Base-by-base conservation (phyloP, 129 eudicot species). In the Apium graveolens region DNA sequence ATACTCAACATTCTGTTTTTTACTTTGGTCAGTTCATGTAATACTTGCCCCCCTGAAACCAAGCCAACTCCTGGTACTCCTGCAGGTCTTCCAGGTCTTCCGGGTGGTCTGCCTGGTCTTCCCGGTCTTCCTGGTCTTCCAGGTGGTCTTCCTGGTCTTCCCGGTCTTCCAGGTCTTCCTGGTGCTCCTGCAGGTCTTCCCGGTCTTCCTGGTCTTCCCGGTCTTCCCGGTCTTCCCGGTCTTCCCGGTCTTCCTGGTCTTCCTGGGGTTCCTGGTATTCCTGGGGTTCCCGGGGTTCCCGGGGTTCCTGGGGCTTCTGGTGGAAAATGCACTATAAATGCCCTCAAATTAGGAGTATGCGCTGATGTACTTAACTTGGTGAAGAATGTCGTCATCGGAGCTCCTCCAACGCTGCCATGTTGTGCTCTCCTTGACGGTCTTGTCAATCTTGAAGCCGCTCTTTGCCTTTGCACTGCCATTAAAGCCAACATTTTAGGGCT, bases 301-400 rank as follows among this genome's bases (percentile, higher is more conserved):
- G 76, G 82, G 0, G 75, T 88, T 39, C 87, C 86, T 20, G 88
- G 93, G 73, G 97, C 90, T 4, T 87, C 90, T 65, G 78, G 74
- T 83, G 80, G 79, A 57, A 65, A 78, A 34, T 86, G 89, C 86
- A 84, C 89, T 13, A 77, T 70, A 37, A 86, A 86, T 80, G 82
- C 86, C 84, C 80, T 86, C 41, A 86, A 86, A 44, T 75, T 83
- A 8, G 90, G 90, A 31, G 85, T 66, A 13, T 66, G 72, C 10
- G 72, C 72, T 27, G 72, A 66, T 62, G 70, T 86, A 46, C 83
- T 86, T 16, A 79, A 79, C 73, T 35, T 51, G 72, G 41, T 73
- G 80, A 78, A 55, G 53, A 78, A 63, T 78, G 77, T 76, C 51
- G 79, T 21, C 38, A 85, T 90, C 20, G 91, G 89, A 14, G 65